Percentiles rank a stretch among this genome's conserved stretches.
Evolutionary conservation across 2,329 filamentous ascomycete species (phyloP).

Genomic region (Cladosporium sp.): DNA sequence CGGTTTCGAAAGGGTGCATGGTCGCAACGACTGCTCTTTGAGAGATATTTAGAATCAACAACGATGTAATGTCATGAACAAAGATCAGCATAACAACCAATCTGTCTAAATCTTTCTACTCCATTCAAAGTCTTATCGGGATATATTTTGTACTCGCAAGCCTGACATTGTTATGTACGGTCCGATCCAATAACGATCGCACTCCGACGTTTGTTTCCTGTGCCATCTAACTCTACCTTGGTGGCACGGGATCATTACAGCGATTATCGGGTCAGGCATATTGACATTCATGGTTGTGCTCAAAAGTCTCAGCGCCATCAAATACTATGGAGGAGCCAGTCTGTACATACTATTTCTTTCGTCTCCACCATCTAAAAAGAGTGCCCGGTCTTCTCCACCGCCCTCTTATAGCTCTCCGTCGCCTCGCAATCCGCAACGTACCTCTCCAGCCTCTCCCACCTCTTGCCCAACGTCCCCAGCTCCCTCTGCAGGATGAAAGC

Average conservation of each 20-base stretch:
- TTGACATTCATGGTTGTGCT: constrained; percentile 35
- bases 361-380: constrained; percentile 24
- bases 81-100: not conserved
- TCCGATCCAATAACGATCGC: not conserved
- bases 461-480: constrained; percentile 40
- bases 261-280: constrained; percentile 1
- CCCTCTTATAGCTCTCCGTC: constrained; percentile 39
- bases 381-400: constrained; percentile 45
- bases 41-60: constrained; percentile 9
- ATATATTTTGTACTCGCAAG: too few species aligned
- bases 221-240: constrained; percentile 19
- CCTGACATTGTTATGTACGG: too few species aligned
- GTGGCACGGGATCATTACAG: constrained; percentile 11
- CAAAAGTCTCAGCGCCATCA: constrained; percentile 38
- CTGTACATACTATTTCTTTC: too few species aligned
- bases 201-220: too few species aligned
- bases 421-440: constrained; percentile 42
- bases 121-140: too few species aligned
- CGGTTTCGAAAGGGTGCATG: not conserved
- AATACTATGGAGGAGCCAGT: constrained; percentile 28
- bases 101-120: too few species aligned
- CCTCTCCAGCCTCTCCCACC: constrained; percentile 36
- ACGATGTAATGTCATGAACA: constrained; percentile 18
- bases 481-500: constrained; percentile 43
- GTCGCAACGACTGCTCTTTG: not conserved